Conservation (phyloP, 106 monocot species). For the Platanthera zijinensis region DNA sequence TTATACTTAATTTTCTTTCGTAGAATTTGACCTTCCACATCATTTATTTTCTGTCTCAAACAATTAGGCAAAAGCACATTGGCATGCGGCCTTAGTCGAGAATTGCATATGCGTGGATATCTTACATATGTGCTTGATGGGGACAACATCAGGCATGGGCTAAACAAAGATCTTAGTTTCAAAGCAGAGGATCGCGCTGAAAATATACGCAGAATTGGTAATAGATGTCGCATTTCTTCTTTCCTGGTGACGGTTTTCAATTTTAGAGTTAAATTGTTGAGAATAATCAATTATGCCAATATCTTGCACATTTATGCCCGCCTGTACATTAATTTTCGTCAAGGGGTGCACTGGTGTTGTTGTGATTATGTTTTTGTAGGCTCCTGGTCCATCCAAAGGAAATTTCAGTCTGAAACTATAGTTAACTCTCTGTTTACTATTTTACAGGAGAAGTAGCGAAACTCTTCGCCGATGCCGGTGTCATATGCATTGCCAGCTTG, state of each 20-base stretch:
- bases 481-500: constrained; percentile 91
- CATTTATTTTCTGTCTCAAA: neutral
- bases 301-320: neutral
- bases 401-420: neutral
- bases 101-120: constrained; percentile 62
- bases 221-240: neutral
- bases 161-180: constrained; percentile 82
- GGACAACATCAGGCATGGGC: constrained; percentile 92
- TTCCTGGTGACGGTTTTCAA: neutral
- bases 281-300: neutral
- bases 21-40: neutral
- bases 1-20: neutral
- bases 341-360: neutral
- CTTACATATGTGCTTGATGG: constrained; percentile 88
- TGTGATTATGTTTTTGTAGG: too few species aligned
- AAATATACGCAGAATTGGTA: constrained; percentile 95
- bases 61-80: constrained; percentile 83
- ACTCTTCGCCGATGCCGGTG: constrained; percentile 90
- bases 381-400: neutral
- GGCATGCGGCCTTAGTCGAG: constrained; percentile 79
- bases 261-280: neutral
- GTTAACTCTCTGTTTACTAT: neutral
- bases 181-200: constrained; percentile 80
- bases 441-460: constrained; percentile 85
- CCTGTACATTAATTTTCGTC: neutral